Base-by-base conservation (phyloP, 441 rosid species). In the Corymbia citriodora region DNA sequence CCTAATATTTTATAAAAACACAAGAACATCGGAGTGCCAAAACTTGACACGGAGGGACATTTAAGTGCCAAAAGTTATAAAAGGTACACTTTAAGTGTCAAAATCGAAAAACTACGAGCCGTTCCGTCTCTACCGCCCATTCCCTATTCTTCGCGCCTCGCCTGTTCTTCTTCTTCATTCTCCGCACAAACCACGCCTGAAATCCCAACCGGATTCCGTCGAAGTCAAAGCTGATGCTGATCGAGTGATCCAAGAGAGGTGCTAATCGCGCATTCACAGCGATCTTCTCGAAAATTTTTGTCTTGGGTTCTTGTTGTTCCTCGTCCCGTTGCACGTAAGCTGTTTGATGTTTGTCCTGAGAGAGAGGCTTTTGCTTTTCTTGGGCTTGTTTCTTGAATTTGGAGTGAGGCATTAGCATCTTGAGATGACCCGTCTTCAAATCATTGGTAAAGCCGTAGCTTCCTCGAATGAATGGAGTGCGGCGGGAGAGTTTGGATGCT, bases 91-190 rank as follows among this genome's bases (percentile, higher is more conserved):
- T n/a, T n/a, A n/a, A n/a, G n/a, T n/a, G n/a, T n/a, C n/a, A n/a
- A n/a, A n/a, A n/a, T n/a, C n/a, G n/a, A n/a, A n/a, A 27, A 61
- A 61, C 31, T 10, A 61, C n/a, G 1, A 61, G 16, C 68, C 8
- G 68, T 25, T 5, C n/a, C n/a, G 31, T 61, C 31, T 61, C n/a
- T 27, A 27, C 68, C 31, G 68, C 68, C 31, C 15, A 1, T 27
- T 61, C n/a, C 68, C 15, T 25, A 3, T 27, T 59, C n/a, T 0
- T 0, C 55, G 55, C 9, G 3, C 9, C 57, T 17, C 21, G 19
- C 55, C 45, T 40, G 45, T 54, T 12, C 31, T 61, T 27, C 68
- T 59, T 0, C 68, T 27, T 12, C 31, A 3, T 61, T 27, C 68
- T 61, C 68, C 9, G 31, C 16, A 12, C 68, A 27, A 27, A 0